Evolutionary conservation across 1,139 yeast genomes (phyloP).

Genomic region (Starmera stellimalicola): DNA sequence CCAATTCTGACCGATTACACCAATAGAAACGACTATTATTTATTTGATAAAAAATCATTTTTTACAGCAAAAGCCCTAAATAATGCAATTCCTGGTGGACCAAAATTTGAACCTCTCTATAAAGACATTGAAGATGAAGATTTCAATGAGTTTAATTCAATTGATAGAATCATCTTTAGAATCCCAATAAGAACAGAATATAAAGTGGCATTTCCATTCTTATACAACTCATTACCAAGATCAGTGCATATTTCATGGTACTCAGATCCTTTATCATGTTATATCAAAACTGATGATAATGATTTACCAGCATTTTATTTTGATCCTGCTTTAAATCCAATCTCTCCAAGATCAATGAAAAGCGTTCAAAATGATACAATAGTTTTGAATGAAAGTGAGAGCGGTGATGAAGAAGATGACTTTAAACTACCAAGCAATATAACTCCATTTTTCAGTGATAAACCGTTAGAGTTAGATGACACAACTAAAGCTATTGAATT

Average conservation of each 20-base stretch:
- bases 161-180: slow-evolving; percentile 80
- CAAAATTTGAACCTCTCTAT: slow-evolving; percentile 86
- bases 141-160: slow-evolving; percentile 79
- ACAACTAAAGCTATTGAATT: slow-evolving; percentile 54
- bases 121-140: slow-evolving; percentile 65
- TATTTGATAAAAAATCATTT: slow-evolving; percentile 71
- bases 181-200: slow-evolving; percentile 73
- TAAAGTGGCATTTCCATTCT: slow-evolving; percentile 73
- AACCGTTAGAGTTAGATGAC: slow-evolving; percentile 35
- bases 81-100: slow-evolving; percentile 88
- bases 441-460: slow-evolving; percentile 39
- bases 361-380: slow-evolving; percentile 15
- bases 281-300: slow-evolving; percentile 36
- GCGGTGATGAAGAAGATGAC: slow-evolving; percentile 26
- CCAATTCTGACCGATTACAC: slow-evolving; percentile 55
- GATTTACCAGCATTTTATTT: slow-evolving; percentile 50
- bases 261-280: slow-evolving; percentile 49
- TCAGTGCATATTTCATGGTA: slow-evolving; percentile 53
- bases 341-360: slow-evolving; percentile 29
- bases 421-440: slow-evolving; percentile 31
- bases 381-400: slow-evolving; percentile 18
- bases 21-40: slow-evolving; percentile 45
- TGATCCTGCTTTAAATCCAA: slow-evolving; percentile 47
- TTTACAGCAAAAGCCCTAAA: slow-evolving; percentile 88
- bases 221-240: slow-evolving; percentile 73